Base-by-base conservation (phyloP, 2,329 filamentous ascomycete genomes). In the Rutstroemia sp. region DNA sequence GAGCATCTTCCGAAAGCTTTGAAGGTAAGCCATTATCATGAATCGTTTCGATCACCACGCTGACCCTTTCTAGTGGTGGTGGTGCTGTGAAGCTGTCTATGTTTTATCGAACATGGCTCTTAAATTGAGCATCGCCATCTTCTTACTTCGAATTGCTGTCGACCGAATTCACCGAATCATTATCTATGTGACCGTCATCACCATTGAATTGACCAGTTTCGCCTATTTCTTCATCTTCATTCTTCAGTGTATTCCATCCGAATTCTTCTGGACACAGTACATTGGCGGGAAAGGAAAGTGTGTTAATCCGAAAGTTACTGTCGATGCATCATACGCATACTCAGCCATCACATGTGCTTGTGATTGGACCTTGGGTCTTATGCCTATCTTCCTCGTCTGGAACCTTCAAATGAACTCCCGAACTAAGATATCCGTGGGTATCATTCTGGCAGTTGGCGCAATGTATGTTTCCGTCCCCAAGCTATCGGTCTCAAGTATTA, bases 341-440 rank as follows among this genome's bases (percentile, higher is more conserved):
- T 72, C 72, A 1, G 70, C 70, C 7, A 66, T 75, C 53, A 72
- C 70, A 37, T 73, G 71, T 53, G 59, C 62, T 48, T 69, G 69
- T 4, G 73, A 75, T 54, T 75, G 73, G 73, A 70, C 67, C 8
- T 68, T 73, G 30, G 72, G 68, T 39, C 68, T 73, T 7, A 63
- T 75, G 1, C 73, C 73, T 0, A 68, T 73, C n/a, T 70, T 72
- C 48, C 54, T 75, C 2, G 69, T 75, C 8, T 74, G 71, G 70
- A 68, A 71, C 23, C 58, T 75, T 5, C 69, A 73, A 51, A 73
- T 75, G 69, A 73, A 71, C 49, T 62, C 48, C 0, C 63, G 69
- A 48, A 71, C 71, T 5, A 75, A 73, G 57, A 51, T 74, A 12
- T 70, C 66, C 47, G 64, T 73, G 17, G 62, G 58, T 14, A 17